These are phyloP conservation scores for Osmozyma mogii DNA, from an alignment of 805 yeast genomes.

Conservation along the genomic window DNA sequence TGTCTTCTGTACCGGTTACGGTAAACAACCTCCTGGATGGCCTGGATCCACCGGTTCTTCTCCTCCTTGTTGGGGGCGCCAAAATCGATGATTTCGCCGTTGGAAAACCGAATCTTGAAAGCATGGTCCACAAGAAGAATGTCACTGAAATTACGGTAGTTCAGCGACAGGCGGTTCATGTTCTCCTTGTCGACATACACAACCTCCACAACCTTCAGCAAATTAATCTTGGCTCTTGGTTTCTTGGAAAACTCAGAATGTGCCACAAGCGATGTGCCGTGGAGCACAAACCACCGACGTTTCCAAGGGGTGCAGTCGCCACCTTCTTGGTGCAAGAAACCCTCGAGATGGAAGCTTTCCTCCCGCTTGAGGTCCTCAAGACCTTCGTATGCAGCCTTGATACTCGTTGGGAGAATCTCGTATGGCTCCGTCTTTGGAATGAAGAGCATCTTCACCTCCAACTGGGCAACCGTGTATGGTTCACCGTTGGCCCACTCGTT, in stretches of 20 bases:
- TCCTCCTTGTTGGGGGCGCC: constrained; percentile 68
- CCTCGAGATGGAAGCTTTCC: constrained; percentile 37
- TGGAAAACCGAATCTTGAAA: constrained; percentile 65
- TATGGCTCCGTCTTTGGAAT: constrained; percentile 52
- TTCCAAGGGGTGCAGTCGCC: constrained; percentile 78
- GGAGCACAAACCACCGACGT: constrained; percentile 65
- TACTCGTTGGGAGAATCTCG: constrained; percentile 66
- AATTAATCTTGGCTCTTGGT: constrained; percentile 68
- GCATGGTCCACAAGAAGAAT: constrained; percentile 62
- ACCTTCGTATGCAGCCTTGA: constrained; percentile 38
- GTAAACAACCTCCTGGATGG: constrained; percentile 48
- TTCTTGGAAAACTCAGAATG: constrained; percentile 63
- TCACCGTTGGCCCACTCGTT: constrained; percentile 68
- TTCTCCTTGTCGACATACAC: constrained; percentile 36
- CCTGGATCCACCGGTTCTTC: constrained; percentile 57
- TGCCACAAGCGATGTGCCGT: constrained; percentile 66
- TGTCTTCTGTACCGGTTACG: constrained; percentile 51
- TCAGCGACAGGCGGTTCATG: constrained; percentile 16
- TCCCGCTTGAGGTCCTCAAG: constrained; percentile 25
- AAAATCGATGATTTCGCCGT: constrained; percentile 77
- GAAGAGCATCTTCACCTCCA: constrained; percentile 62
- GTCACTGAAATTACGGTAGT: constrained; percentile 62
- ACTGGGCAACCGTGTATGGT: constrained; percentile 58
- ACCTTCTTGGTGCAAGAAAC: constrained; percentile 80
- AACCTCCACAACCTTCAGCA: constrained; percentile 56